Base-by-base conservation (phyloP, 768 basidiomycete genomes). In the Rhizopogon roseolus region DNA sequence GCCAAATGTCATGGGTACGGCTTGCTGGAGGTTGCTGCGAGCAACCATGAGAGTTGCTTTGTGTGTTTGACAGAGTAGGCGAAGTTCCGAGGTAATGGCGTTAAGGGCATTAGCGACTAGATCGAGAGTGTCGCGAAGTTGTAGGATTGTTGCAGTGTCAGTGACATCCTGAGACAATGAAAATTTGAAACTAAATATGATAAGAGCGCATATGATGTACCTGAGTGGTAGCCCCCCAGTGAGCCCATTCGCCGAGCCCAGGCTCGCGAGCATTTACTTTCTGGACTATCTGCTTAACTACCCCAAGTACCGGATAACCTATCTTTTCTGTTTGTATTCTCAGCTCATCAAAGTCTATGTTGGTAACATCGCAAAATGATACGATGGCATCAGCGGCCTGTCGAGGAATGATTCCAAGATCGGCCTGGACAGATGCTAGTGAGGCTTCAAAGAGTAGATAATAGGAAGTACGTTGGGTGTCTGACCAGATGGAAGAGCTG, bases 211-310 rank as follows among this genome's bases (percentile, higher is more conserved):
- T 54, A 11, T 7, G 6, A 54, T 60, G 49, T 42, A 75, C 77
- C 69, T 79, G 77, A 16, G 77, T 79, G 4, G 77, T 78, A 4
- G 76, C 74, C 29, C 77, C 77, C 63, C 75, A 78, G 58, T 78
- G 77, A 16, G 65, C 66, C 74, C 77, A 77, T 60, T 77, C 77
- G 34, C 77, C 77, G 7, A 75, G 56, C 22, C 74, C 70, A 42
- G 62, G 62, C 40, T 63, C 50, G 4, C 55, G 60, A 34, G 42
- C 50, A 49, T 75, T 78, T 17, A 72, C 74, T 46, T 62, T 54
- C 11, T 60, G 66, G 2, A 78, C 76, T 27, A 79, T 63, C 43
- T 77, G 76, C 54, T 71, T 74, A 16, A 77, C 74, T 13, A 78
- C 52, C 37, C 75, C 75, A 36, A 78, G 52, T 3, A 77, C 73